Evolutionary conservation across 2,329 filamentous ascomycete species (phyloP).

Genomic region (Metarhizium album): DNA sequence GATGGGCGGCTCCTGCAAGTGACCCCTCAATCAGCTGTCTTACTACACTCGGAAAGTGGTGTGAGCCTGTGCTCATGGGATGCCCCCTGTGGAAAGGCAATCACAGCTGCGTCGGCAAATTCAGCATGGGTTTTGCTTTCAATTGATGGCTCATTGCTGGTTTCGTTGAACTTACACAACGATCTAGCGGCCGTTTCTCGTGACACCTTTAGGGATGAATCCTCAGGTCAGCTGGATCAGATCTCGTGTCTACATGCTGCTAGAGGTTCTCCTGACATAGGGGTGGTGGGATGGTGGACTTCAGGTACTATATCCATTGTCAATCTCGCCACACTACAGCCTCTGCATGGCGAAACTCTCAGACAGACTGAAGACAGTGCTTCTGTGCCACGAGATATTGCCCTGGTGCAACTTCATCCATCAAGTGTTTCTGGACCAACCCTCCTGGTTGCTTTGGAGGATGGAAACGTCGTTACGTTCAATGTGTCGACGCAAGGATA

Average conservation of each 20-base stretch:
- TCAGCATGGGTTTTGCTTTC: constrained; percentile 60
- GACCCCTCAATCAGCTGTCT: constrained; percentile 49
- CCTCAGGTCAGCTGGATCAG: constrained; percentile 44
- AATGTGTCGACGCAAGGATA: constrained; percentile 52
- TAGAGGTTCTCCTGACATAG: constrained; percentile 49
- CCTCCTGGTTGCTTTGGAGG: constrained; percentile 81
- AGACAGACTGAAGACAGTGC: constrained; percentile 51
- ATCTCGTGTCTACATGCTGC: constrained; percentile 78
- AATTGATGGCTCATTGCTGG: constrained; percentile 60
- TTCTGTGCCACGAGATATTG: constrained; percentile 73
- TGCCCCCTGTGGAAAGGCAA: constrained; percentile 37
- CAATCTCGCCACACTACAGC: constrained; percentile 53
- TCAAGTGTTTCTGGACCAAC: constrained; percentile 50
- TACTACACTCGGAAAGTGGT: constrained; percentile 52
- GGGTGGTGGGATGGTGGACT: constrained; percentile 80
- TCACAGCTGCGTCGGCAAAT: constrained; percentile 73
- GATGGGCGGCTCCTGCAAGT: constrained; percentile 63
- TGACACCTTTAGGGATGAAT: constrained; percentile 42
- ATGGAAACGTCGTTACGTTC: constrained; percentile 83
- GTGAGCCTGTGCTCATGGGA: constrained; percentile 48
- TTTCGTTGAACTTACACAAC: constrained; percentile 53
- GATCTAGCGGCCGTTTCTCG: constrained; percentile 49
- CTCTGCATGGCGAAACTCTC: constrained; percentile 54
- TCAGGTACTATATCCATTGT: constrained; percentile 70
- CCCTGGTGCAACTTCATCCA: constrained; percentile 68